Percentiles rank a stretch among this genome's conserved stretches.
These are phyloP conservation scores for Spatholobus suberectus DNA, from an alignment of 306 rosid genomes.

Conservation along the genomic window DNA sequence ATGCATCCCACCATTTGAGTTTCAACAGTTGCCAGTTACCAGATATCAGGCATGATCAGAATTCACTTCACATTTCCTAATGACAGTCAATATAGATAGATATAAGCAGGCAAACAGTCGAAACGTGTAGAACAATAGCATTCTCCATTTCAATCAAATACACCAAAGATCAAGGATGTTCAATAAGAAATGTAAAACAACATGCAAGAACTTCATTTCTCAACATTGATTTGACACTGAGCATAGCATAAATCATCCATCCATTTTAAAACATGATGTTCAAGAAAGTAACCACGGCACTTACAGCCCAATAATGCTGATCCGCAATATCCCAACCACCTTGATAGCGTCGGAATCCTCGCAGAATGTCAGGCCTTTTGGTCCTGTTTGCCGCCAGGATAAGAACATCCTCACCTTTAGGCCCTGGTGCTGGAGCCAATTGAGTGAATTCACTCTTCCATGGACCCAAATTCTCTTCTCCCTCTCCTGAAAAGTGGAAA, in stretches of 20 bases:
- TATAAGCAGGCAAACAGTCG: background rate
- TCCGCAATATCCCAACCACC: slow-evolving; percentile 91
- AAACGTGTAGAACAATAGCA: background rate
- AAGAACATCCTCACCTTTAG: slow-evolving; percentile 63
- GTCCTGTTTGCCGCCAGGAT: slow-evolving; percentile 87
- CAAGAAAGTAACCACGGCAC: slow-evolving; percentile 40
- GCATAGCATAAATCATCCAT: slow-evolving; percentile 39
- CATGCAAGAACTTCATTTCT: slow-evolving; percentile 21
- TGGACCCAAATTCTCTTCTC: slow-evolving; percentile 73
- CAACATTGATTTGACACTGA: background rate
- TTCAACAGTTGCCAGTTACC: background rate
- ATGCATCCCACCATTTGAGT: background rate
- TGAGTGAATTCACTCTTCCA: slow-evolving; percentile 65
- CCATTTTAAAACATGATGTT: slow-evolving; percentile 6
- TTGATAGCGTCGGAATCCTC: slow-evolving; percentile 61
- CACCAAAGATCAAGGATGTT: background rate
- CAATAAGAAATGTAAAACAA: background rate
- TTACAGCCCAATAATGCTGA: slow-evolving; percentile 96
- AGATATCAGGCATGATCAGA: background rate
- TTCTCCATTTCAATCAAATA: slow-evolving; percentile 19
- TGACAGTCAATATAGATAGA: background rate
- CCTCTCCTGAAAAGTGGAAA: slow-evolving; percentile 57
- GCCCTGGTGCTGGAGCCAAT: slow-evolving; percentile 72
- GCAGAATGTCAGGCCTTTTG: slow-evolving; percentile 80
- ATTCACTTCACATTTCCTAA: background rate